phyloP scores from a whole-genome alignment of 2,329 filamentous ascomycete genomes.

The Trichoderma guizhouense region DNA sequence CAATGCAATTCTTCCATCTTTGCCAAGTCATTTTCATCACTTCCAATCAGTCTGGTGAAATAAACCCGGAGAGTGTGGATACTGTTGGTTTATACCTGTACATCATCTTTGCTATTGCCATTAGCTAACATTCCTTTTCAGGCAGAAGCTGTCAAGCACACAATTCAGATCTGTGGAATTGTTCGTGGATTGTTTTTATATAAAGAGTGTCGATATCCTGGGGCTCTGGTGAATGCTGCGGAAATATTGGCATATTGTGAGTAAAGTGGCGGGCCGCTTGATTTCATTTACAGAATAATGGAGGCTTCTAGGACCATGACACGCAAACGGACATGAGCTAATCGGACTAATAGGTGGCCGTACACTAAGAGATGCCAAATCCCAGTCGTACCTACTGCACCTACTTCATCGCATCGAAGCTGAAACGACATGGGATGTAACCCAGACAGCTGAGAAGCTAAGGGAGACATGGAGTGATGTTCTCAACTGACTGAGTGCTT shows the following conservation, averaged over 20 bases:
- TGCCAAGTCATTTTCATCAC: not conserved
- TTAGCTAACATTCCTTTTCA: not conserved
- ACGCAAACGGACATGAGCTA: not conserved
- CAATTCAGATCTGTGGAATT: not conserved
- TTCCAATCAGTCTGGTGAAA: not conserved
- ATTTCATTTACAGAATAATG: not conserved
- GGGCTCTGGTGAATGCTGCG: slow-evolving; percentile 10
- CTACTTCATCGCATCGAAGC: not conserved
- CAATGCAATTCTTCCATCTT: slow-evolving; percentile 17
- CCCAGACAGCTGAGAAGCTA: not conserved
- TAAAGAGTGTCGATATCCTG: not conserved
- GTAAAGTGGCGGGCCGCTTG: not conserved
- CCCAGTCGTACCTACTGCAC: not conserved
- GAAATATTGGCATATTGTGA: slow-evolving; percentile 5
- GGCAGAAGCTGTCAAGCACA: not conserved
- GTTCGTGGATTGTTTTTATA: slow-evolving; percentile 1
- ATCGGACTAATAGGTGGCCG: not conserved
- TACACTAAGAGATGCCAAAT: not conserved
- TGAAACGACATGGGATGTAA: slow-evolving; percentile 12
- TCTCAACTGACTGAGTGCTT: not conserved
- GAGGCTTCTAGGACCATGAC: not conserved
- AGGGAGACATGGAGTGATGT: not conserved
- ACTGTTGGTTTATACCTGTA: not conserved
- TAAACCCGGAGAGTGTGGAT: not conserved
- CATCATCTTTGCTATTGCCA: not conserved